Evolutionary conservation across 306 rosid genomes (phyloP).

Genomic region (Malus sylvestris): DNA sequence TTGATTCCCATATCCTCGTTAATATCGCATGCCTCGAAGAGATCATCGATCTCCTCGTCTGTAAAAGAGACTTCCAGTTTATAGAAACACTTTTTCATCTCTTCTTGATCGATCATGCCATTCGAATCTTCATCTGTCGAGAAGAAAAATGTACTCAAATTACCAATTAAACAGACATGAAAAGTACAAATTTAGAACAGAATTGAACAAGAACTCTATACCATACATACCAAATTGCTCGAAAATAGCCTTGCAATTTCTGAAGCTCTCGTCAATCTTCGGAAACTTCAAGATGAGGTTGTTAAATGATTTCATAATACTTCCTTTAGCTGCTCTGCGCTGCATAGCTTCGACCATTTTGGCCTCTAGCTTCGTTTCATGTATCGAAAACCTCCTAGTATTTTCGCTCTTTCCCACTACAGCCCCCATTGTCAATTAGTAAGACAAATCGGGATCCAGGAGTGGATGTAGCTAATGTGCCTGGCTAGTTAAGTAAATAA

Average conservation of each 20-base stretch:
- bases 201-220: slow-evolving; percentile 7
- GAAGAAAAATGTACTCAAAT: background rate
- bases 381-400: slow-evolving; percentile 20
- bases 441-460: slow-evolving; percentile 16
- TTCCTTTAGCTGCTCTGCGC: slow-evolving; percentile 58
- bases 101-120: slow-evolving; percentile 68
- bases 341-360: slow-evolving; percentile 75
- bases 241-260: slow-evolving; percentile 73
- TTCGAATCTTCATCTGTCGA: slow-evolving; percentile 80
- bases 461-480: slow-evolving; percentile 9
- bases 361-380: slow-evolving; percentile 72
- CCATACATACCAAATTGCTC: slow-evolving; percentile 63
- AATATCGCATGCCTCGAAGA: slow-evolving; percentile 81
- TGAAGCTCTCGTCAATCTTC: slow-evolving; percentile 78
- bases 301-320: slow-evolving; percentile 67
- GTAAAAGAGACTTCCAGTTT: slow-evolving; percentile 60
- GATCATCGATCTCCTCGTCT: slow-evolving; percentile 70
- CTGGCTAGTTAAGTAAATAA: slow-evolving; percentile 6
- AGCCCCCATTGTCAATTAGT: slow-evolving; percentile 55
- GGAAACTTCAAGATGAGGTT: slow-evolving; percentile 80
- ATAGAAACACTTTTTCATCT: slow-evolving; percentile 64
- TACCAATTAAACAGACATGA: background rate
- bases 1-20: slow-evolving; percentile 67
- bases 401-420: slow-evolving; percentile 45
- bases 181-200: background rate